Evolutionary conservation across 345 rosid species (phyloP), one percentile per base, ranked within the genome.

Genomic region (Lagerstroemia speciosa): DNA sequence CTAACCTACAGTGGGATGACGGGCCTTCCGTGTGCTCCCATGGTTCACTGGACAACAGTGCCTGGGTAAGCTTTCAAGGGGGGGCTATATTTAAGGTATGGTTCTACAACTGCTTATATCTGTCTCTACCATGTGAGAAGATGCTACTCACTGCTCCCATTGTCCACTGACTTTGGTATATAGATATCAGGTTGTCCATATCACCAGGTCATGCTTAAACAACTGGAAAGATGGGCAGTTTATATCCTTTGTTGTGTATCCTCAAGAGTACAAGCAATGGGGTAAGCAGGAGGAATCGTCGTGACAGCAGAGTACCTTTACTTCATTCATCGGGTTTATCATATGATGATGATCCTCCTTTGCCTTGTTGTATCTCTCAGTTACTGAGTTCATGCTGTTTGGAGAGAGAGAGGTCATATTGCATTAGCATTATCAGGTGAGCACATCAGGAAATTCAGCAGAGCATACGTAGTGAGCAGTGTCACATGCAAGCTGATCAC

Each of bases 341-440:
- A 36, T 19, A 19, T 71, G 78, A 38, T 48, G 48, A 16, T 48
- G 62, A 64, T 76, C 75, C 61, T 71, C 78, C 65, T 76, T 76
- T 20, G 69, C 57, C 55, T 76, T 76, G 69, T 57, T 65, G 30
- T 71, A 71, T 26, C 75, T 27, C 20, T 71, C 78, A 50, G 71
- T 76, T 52, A 71, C 38, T n/a, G 74, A 52, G 62, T 57, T 71
- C 78, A 71, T 71, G 69, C 78, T 76, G 69, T 45, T 57, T 3
- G 27, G 26, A 72, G 66, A 58, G 53, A 67, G 7, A 36, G 8
- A 34, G 22, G 16, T 34, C 27, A 63, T 5, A 33, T 17, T 17
- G 26, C 22, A 62, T 17, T 3, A 19, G 40, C 24, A 36, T 15
- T 36, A 34, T 34, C 37, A 16, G 5, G 20, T 1, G 8, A 36